Conservation (phyloP, 1,284 basidiomycete genomes). For the Bondarzewia mesenterica region DNA sequence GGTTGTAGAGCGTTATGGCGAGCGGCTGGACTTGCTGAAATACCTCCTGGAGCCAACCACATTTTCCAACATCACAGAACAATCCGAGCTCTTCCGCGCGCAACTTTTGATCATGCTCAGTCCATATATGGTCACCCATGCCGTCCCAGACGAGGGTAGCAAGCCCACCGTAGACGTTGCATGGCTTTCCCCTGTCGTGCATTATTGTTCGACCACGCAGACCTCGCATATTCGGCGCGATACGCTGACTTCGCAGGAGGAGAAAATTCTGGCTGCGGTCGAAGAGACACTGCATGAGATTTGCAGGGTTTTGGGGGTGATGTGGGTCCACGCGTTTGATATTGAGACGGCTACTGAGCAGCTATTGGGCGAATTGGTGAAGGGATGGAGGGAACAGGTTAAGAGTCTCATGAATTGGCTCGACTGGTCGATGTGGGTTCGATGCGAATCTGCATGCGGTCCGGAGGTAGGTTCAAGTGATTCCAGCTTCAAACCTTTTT, state of each 20-base stretch:
- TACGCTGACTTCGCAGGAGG: conserved; percentile 26
- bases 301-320: conserved; percentile 32
- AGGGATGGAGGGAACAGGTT: conserved; percentile 24
- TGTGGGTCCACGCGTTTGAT: conserved; percentile 32
- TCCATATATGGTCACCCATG: conserved; percentile 24
- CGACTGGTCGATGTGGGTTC: conserved; percentile 38
- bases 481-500: neutral
- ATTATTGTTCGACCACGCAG: conserved; percentile 27
- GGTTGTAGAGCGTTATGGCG: conserved; percentile 33
- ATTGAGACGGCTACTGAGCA: conserved; percentile 12
- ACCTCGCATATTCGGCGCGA: conserved; percentile 17
- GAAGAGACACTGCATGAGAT: conserved; percentile 31
- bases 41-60: conserved; percentile 23
- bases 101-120: conserved; percentile 27
- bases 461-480: conserved; percentile 24
- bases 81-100: conserved; percentile 14
- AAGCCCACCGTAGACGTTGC: conserved; percentile 8
- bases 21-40: conserved; percentile 30
- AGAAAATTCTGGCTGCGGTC: conserved; percentile 24
- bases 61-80: conserved; percentile 3
- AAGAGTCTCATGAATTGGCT: conserved; percentile 32
- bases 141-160: conserved; percentile 4
- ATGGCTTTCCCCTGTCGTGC: conserved; percentile 24
- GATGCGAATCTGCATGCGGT: conserved; percentile 31
- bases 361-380: conserved; percentile 8